These are phyloP conservation scores for Lentinula aciculospora DNA, from an alignment of 768 basidiomycete genomes.

Conservation along the genomic window DNA sequence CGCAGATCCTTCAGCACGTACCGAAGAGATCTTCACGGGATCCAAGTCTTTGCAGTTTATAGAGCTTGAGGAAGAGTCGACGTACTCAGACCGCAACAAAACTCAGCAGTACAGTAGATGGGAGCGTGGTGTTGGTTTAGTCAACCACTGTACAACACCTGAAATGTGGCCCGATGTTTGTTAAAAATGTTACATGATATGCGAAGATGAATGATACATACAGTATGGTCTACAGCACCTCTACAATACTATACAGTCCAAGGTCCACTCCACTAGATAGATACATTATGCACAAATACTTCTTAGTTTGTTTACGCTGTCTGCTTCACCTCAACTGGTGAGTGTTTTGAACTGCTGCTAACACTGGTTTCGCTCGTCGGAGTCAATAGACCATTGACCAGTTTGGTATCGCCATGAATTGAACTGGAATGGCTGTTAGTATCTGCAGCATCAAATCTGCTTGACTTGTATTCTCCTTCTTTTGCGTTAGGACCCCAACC, in stretches of 20 bases:
- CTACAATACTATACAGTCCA: background rate
- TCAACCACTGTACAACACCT: background rate
- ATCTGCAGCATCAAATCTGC: background rate
- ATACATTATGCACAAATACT: background rate
- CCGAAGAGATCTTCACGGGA: background rate
- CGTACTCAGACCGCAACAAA: background rate
- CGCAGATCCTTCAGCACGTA: background rate
- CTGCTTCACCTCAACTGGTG: background rate
- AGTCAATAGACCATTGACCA: background rate
- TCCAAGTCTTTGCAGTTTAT: background rate
- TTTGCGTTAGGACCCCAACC: conserved; percentile 41
- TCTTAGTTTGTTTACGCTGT: background rate
- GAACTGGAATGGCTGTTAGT: too few species aligned
- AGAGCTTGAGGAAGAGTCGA: background rate
- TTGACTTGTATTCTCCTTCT: background rate
- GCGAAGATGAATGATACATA: background rate
- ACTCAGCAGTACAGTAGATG: background rate
- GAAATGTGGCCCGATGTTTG: background rate
- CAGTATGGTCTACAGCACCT: background rate
- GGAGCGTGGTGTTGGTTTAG: background rate
- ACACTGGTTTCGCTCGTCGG: background rate
- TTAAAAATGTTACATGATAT: background rate
- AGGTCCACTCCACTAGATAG: background rate
- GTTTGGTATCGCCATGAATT: background rate
- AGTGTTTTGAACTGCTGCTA: background rate